Conservation (phyloP, 768 basidiomycete genomes). For the Lentinula lateritia region DNA sequence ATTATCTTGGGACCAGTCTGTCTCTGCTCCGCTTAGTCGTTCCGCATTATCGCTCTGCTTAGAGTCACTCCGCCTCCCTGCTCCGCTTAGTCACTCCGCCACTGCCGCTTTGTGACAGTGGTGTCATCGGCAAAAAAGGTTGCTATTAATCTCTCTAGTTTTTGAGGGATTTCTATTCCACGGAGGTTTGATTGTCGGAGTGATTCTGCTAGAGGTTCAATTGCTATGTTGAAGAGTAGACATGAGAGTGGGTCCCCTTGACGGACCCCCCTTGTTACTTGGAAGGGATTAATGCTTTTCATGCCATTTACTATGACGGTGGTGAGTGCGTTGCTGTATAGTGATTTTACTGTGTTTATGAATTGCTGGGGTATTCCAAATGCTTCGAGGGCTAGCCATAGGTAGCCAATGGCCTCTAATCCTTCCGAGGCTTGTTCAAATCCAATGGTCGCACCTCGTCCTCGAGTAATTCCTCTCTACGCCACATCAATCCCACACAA, state of each 20-base stretch:
- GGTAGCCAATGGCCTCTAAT: too few relatives aligned
- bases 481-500: neutral
- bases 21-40: too few relatives aligned
- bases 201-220: conserved; percentile 20
- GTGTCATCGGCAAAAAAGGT: neutral
- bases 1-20: too few relatives aligned
- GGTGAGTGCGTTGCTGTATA: conserved; percentile 13
- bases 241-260: conserved; percentile 28
- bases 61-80: too few relatives aligned
- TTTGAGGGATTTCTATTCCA: conserved; percentile 15
- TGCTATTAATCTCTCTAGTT: conserved; percentile 10
- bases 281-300: conserved; percentile 11
- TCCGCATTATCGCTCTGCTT: too few relatives aligned
- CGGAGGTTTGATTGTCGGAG: conserved; percentile 11
- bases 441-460: neutral
- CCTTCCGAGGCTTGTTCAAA: too few relatives aligned
- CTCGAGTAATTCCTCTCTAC: neutral
- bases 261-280: conserved; percentile 17
- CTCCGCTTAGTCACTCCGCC: too few relatives aligned
- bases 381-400: too few relatives aligned
- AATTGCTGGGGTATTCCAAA: too few relatives aligned
- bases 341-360: neutral
- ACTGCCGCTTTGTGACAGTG: too few relatives aligned
- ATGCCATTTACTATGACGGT: conserved; percentile 18
- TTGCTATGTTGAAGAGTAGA: conserved; percentile 23